Evolutionary conservation across 257 asterid species (phyloP).

Genomic region (Hygrophila difformis): DNA sequence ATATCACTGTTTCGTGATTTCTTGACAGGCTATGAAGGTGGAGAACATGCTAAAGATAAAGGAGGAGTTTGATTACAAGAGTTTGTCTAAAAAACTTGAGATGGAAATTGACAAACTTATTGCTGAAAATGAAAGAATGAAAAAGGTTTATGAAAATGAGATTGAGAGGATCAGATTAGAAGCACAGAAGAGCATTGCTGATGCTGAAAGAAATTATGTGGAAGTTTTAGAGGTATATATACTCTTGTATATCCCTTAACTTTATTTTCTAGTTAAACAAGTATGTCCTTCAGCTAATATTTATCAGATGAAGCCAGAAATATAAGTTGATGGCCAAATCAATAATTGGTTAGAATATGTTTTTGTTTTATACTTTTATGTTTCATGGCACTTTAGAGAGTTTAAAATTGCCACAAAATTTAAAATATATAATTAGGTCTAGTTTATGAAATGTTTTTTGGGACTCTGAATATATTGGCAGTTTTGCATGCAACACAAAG

Average conservation of each 20-base stretch:
- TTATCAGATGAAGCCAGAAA: no score
- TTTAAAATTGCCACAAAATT: no score
- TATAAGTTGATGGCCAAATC: no score
- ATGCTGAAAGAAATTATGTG: conserved; percentile 69
- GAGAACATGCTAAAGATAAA: conserved; percentile 98
- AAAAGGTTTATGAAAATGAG: conserved; percentile 70
- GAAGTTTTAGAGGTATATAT: conserved; percentile 67
- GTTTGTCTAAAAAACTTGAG: conserved; percentile 78
- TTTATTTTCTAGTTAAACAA: no score
- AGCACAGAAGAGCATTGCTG: conserved; percentile 63
- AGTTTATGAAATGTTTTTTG: no score
- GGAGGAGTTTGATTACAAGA: conserved; percentile 95
- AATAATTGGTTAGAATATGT: no score
- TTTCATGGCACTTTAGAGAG: no score
- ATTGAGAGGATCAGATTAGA: conserved; percentile 76
- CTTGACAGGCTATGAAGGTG: conserved; percentile 96
- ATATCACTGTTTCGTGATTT: conserved; percentile 16
- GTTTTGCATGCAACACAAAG: no score
- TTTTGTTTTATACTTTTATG: no score
- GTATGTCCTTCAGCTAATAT: no score
- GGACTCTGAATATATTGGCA: no score
- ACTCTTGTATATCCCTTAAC: not conserved
- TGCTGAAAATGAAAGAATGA: conserved; percentile 84
- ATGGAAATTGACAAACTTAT: conserved; percentile 80
- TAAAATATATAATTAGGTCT: no score